phyloP scores from a whole-genome alignment of 2,329 filamentous ascomycete genomes.

The Diaporthe ampelina region DNA sequence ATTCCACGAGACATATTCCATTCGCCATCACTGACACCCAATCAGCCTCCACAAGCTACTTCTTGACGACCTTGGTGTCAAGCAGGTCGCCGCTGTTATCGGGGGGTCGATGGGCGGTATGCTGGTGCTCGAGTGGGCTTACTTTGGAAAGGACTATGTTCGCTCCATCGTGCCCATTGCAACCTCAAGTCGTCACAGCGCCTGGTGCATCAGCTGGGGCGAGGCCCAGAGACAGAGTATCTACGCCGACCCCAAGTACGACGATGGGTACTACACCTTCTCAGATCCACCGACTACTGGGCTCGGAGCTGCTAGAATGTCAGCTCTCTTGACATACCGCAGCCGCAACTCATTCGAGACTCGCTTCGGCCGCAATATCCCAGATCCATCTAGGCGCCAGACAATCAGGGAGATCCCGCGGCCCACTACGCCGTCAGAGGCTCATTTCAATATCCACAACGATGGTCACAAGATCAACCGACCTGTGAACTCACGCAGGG shows the following conservation, averaged over 20 bases:
- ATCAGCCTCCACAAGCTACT: slow-evolving; percentile 81
- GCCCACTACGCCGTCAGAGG: slow-evolving; percentile 74
- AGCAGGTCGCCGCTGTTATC: slow-evolving; percentile 82
- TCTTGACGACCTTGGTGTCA: slow-evolving; percentile 84
- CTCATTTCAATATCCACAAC: slow-evolving; percentile 86
- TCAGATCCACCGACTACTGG: slow-evolving; percentile 89
- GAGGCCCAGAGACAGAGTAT: slow-evolving; percentile 93
- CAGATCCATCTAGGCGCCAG: slow-evolving; percentile 85
- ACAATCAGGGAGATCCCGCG: slow-evolving; percentile 80
- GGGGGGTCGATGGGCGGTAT: slow-evolving; percentile 91
- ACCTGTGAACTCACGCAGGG: slow-evolving; percentile 62
- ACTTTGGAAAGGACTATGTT: slow-evolving; percentile 89
- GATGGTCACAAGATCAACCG: slow-evolving; percentile 80
- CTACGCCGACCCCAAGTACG: slow-evolving; percentile 98
- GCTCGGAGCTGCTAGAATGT: slow-evolving; percentile 95
- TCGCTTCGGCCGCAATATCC: slow-evolving; percentile 92
- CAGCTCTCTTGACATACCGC: slow-evolving; percentile 93
- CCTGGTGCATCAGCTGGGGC: slow-evolving; percentile 93
- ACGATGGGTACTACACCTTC: slow-evolving; percentile 94
- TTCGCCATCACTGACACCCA: not conserved
- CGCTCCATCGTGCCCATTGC: slow-evolving; percentile 86
- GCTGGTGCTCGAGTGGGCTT: slow-evolving; percentile 93
- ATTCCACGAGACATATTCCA: not conserved
- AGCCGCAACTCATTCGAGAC: slow-evolving; percentile 98
- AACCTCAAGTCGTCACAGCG: slow-evolving; percentile 86